Base-by-base conservation (phyloP, 345 rosid genomes). In the Melaleuca alternifolia region DNA sequence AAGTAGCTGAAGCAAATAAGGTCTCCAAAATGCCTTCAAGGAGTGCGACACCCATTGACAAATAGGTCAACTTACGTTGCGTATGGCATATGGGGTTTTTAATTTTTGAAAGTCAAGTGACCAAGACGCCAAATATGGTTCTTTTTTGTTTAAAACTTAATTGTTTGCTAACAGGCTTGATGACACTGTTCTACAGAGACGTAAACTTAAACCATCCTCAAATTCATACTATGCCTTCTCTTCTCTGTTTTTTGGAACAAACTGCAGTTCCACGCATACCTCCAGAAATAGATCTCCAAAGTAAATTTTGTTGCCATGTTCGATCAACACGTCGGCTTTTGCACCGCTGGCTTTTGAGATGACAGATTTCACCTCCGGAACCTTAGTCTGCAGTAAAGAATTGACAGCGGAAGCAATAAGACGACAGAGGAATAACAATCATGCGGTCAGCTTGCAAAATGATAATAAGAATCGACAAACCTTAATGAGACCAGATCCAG, bases 401-500 rank as follows among this genome's bases (percentile, higher is more conserved):
- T 18, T 59, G 54, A 84, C 71, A 84, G 56, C 10, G 51, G 85
- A 21, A 76, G 41, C 77, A 51, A 51, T 56, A 20, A 71, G 83
- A 85, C 23, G 16, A 83, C 75, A 26, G 33, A 85, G 30, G 52
- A 54, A 24, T n/a, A 46, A 12, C 46, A 57, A 24, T 44, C 57
- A 82, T 5, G 21, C 15, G 11, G 46, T 41, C 15, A 8, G 28
- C 44, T 0, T 14, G 51, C 33, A 51, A 56, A 56, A 48, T 62
- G 77, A 9, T 20, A 50, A 30, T 50, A 44, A 26, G 44, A 18
- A 82, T 57, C n/a, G 4, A 50, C 28, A 30, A 57, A 97, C 99
- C 99, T 94, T 96, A 53, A 97, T 90, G 86, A 95, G 93, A 54
- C 98, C 98, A 54, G 99, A 92, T 48, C 99, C 99, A 26, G 98